These are phyloP conservation scores for Ogataea methylovora DNA, from an alignment of 805 yeast genomes.

Conservation along the genomic window DNA sequence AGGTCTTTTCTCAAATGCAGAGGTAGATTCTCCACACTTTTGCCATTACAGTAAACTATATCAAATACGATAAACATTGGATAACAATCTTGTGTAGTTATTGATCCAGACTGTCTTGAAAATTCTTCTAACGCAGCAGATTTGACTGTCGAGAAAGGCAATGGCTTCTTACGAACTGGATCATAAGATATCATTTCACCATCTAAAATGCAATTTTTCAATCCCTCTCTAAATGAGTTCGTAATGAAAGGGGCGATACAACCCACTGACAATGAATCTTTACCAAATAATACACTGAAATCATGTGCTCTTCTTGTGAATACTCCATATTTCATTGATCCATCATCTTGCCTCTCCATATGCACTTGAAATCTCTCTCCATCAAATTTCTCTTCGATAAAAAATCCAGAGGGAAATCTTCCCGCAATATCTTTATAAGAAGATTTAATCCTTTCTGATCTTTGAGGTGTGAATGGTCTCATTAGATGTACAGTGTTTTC, in stretches of 20 bases:
- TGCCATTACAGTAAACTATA: conserved; percentile 61
- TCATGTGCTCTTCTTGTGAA: conserved; percentile 68
- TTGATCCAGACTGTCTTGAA: conserved; percentile 17
- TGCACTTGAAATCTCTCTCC: conserved; percentile 88
- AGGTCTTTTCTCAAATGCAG: conserved; percentile 49
- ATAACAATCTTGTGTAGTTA: conserved; percentile 26
- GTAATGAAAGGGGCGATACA: conserved; percentile 26
- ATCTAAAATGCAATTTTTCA: conserved; percentile 49
- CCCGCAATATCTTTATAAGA: conserved; percentile 45
- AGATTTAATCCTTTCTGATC: conserved; percentile 49
- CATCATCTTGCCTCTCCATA: conserved; percentile 34
- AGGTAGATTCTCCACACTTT: conserved; percentile 45
- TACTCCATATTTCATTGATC: conserved; percentile 34
- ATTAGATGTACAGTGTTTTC: conserved; percentile 36
- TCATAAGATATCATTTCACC: conserved; percentile 95
- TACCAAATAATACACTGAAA: conserved; percentile 64
- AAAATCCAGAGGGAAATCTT: conserved; percentile 42
- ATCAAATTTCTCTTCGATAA: conserved; percentile 86
- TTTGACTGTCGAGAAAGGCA: conserved; percentile 80
- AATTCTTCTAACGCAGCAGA: conserved; percentile 55
- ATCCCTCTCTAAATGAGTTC: conserved; percentile 18
- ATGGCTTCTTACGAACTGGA: conserved; percentile 39
- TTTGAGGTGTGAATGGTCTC: conserved; percentile 68
- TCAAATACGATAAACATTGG: conserved; percentile 70
- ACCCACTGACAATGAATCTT: conserved; percentile 13